phyloP scores from a whole-genome alignment of 208 protist species.

The Leishmania guyanensis region DNA sequence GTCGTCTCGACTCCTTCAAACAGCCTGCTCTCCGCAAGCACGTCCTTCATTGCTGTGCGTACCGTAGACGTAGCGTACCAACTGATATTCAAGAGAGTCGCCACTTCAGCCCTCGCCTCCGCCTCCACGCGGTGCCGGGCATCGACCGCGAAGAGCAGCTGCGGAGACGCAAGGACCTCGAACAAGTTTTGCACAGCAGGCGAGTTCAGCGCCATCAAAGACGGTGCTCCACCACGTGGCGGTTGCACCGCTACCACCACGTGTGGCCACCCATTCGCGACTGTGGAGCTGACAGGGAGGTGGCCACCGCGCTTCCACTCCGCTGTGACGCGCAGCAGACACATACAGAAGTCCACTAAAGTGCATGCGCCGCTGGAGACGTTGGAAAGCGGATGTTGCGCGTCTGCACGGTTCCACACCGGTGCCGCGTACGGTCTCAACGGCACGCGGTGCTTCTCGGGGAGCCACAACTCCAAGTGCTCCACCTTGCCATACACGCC shows the following conservation, averaged over 20 bases:
- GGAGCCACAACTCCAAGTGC: conserved; percentile 76
- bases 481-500: conserved; percentile 11
- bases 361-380: neutral
- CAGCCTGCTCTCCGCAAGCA: conserved; percentile 5
- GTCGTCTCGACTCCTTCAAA: neutral
- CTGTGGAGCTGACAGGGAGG: neutral
- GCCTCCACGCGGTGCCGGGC: conserved; percentile 12
- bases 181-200: conserved; percentile 29
- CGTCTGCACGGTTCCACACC: conserved; percentile 11
- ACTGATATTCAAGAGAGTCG: conserved; percentile 21
- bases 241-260: conserved; percentile 26
- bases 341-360: conserved; percentile 13
- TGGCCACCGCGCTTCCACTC: conserved; percentile 4
- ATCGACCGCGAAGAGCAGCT: conserved; percentile 17
- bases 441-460: conserved; percentile 68
- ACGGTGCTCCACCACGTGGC: conserved; percentile 18
- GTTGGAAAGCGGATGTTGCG: conserved; percentile 6
- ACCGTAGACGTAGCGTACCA: conserved; percentile 14
- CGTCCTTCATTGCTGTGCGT: neutral
- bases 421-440: conserved; percentile 56
- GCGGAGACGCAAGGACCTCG: conserved; percentile 22
- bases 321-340: conserved; percentile 10
- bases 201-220: conserved; percentile 15
- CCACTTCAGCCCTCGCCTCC: conserved; percentile 17
- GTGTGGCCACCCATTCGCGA: neutral